Percentiles rank a stretch among this genome's conserved stretches.
These are phyloP conservation scores for Aspergillus sclerotiicarbonarius DNA, from an alignment of 495 filamentous ascomycete species.

Conservation along the genomic window DNA sequence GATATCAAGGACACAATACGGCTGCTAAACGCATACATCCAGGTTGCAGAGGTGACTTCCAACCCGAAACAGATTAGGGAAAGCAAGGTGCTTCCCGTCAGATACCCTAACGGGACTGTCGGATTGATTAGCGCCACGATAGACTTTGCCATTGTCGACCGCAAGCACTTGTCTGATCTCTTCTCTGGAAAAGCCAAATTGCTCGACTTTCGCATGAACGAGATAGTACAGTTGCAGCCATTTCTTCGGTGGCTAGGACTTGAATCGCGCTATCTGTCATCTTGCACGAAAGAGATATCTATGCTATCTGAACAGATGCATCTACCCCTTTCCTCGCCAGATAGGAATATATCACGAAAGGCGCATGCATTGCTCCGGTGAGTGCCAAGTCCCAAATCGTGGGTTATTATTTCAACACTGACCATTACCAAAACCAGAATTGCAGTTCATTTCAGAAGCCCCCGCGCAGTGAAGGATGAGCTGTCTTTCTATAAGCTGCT, in stretches of 20 bases:
- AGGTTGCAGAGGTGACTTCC: constrained; percentile 6
- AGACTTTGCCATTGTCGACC: constrained; percentile 39
- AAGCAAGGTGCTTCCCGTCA: constrained; percentile 28
- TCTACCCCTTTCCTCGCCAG: too few relatives aligned
- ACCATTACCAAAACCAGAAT: too few relatives aligned
- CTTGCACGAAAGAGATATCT: constrained; percentile 36
- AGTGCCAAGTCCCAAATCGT: too few relatives aligned
- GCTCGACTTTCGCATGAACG: constrained; percentile 37
- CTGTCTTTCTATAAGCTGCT: too few relatives aligned
- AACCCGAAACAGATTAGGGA: constrained; percentile 13
- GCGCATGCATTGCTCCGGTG: too few relatives aligned
- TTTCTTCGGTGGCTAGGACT: constrained; percentile 35
- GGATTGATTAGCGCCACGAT: constrained; percentile 12
- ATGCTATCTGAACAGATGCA: too few relatives aligned
- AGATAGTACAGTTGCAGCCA: constrained; percentile 29
- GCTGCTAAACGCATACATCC: constrained; percentile 31
- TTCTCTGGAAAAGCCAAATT: constrained; percentile 31
- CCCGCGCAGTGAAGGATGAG: too few relatives aligned
- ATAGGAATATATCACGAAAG: too few relatives aligned
- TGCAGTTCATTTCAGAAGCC: too few relatives aligned
- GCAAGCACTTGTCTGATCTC: constrained; percentile 22
- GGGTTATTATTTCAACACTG: too few relatives aligned
- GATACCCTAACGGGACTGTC: constrained; percentile 16
- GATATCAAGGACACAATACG: constrained; percentile 35
- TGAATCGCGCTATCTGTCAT: constrained; percentile 33